These are phyloP conservation scores for Colletotrichum viniferum DNA, from an alignment of 2,329 filamentous ascomycete genomes.

Conservation along the genomic window DNA sequence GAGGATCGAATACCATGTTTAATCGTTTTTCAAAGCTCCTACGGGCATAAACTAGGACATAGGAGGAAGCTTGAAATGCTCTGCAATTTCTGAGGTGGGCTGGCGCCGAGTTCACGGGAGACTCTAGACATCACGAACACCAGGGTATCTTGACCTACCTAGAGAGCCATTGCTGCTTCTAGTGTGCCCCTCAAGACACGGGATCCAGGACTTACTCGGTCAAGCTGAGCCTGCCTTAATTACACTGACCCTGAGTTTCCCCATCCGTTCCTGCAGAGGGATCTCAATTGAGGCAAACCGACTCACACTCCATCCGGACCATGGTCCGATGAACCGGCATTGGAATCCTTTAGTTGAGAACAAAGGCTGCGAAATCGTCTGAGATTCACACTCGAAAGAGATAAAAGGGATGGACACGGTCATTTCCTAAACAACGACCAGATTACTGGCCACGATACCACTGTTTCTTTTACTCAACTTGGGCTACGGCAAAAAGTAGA, in stretches of 20 bases:
- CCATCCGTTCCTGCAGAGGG: not conserved
- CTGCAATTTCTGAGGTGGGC: not conserved
- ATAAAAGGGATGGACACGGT: not conserved
- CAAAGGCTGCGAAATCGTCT: not conserved
- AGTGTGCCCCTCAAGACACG: fast-evolving
- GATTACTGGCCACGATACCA: not conserved
- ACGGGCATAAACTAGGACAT: not conserved
- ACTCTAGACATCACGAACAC: not conserved
- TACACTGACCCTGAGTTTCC: not conserved
- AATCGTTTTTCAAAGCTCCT: not conserved
- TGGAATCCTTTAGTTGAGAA: not conserved
- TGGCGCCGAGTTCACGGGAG: not conserved
- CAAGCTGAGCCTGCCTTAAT: not conserved
- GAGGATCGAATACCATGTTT: not conserved
- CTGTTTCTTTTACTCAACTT: fast-evolving
- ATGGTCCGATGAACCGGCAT: not conserved
- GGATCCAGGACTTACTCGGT: fast-evolving
- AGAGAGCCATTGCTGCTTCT: not conserved
- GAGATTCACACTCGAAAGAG: fast-evolving
- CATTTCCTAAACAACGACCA: not conserved
- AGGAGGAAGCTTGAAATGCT: not conserved
- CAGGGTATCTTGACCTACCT: not conserved
- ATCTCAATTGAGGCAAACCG: not conserved
- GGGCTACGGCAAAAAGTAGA: fast-evolving
- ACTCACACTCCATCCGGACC: not conserved